Evolutionary conservation across 164 flowering plant genomes (phyloP).

Genomic region (Annona squamosa): DNA sequence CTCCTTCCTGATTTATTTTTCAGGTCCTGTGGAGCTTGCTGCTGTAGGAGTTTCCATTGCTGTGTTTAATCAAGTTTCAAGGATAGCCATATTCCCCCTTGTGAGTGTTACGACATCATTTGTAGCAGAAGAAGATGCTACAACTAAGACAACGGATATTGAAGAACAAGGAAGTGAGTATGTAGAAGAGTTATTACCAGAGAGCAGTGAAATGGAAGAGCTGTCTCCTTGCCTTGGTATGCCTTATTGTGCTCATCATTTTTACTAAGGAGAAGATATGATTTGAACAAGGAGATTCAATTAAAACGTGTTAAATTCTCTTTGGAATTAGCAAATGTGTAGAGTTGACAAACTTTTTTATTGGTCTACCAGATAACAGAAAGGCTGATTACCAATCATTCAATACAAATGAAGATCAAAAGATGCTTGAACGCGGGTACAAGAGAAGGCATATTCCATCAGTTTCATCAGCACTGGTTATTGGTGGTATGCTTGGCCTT

Average conservation of each 20-base stretch:
- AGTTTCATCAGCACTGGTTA: slow-evolving; percentile 54
- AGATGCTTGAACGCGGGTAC: slow-evolving; percentile 12
- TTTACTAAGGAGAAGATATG: not conserved
- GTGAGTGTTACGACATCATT: slow-evolving; percentile 60
- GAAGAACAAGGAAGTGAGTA: slow-evolving; percentile 12
- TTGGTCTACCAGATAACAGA: slow-evolving; percentile 26
- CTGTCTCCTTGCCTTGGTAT: slow-evolving; percentile 28
- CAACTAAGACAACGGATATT: slow-evolving; percentile 3
- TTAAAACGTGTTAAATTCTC: not conserved
- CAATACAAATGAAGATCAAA: slow-evolving; percentile 10
- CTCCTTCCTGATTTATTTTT: not conserved
- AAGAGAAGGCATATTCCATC: slow-evolving; percentile 49
- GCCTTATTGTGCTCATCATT: not conserved
- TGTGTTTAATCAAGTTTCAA: slow-evolving; percentile 49
- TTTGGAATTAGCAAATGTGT: not conserved
- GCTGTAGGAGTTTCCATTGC: slow-evolving; percentile 63
- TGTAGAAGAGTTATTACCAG: slow-evolving; percentile 7
- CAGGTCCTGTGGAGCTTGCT: slow-evolving; percentile 70
- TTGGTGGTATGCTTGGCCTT: slow-evolving; percentile 56
- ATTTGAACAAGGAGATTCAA: not conserved
- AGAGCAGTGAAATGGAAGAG: slow-evolving; percentile 27
- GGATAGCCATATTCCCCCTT: slow-evolving; percentile 54
- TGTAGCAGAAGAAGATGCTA: slow-evolving; percentile 55
- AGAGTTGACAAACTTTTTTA: not conserved
- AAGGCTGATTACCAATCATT: slow-evolving; percentile 10